A percentile compares a stretch with the other conserved stretches of the same genome.
phyloP scores from a whole-genome alignment of 306 rosid genomes.

The Sesbania bispinosa region DNA sequence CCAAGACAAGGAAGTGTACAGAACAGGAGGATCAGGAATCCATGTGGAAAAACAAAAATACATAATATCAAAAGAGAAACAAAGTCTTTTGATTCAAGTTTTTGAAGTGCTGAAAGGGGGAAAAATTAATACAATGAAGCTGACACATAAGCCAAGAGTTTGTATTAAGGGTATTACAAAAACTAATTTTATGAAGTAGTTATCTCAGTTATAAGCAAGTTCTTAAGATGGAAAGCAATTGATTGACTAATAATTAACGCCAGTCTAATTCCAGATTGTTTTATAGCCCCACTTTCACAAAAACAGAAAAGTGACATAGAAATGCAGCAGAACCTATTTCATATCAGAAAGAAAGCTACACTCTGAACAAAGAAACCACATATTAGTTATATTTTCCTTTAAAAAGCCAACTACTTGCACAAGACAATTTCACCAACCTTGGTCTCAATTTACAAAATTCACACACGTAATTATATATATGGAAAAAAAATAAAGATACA shows the following conservation, averaged over 20 bases:
- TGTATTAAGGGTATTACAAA: not conserved
- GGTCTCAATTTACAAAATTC: not conserved
- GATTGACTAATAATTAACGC: not conserved
- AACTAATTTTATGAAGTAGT: not conserved
- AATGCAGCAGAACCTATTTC: not conserved
- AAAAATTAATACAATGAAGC: not conserved
- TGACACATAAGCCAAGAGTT: not conserved
- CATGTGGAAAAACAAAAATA: not conserved
- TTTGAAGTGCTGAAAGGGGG: not conserved
- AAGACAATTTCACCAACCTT: conserved; percentile 1
- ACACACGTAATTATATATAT: not conserved
- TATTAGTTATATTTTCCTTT: not conserved
- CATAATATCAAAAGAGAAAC: not conserved
- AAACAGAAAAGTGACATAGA: not conserved
- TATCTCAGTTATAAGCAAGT: not conserved
- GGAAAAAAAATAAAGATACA: not conserved
- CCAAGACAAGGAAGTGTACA: not conserved
- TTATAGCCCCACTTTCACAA: not conserved
- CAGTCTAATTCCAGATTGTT: not conserved
- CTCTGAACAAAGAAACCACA: not conserved
- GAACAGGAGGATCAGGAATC: not conserved
- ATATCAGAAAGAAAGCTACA: not conserved
- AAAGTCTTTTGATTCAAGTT: not conserved
- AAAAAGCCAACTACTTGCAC: not conserved
- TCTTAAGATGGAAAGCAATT: not conserved